Conservation (phyloP, 139 green algal genomes). For the Tetratostichococcus sp. region DNA sequence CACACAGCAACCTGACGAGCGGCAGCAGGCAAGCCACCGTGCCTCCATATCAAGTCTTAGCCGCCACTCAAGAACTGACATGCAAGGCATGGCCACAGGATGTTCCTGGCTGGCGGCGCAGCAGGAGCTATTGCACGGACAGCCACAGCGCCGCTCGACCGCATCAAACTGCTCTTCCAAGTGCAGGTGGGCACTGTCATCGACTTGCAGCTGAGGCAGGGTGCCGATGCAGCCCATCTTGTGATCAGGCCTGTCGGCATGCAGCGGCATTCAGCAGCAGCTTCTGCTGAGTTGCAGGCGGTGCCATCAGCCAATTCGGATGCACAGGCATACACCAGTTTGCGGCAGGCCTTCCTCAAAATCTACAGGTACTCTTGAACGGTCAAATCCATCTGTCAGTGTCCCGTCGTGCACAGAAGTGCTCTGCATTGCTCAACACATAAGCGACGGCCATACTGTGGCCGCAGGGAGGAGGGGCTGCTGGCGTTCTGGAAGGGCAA, state of each 20-base stretch:
- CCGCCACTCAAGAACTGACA: no score
- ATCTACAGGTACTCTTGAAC: slow-evolving; percentile 42
- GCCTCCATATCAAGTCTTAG: no score
- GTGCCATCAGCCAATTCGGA: slow-evolving; percentile 36
- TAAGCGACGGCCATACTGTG: no score
- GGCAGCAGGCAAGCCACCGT: no score
- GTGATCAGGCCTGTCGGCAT: no score
- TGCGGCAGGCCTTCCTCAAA: slow-evolving; percentile 75
- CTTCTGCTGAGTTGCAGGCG: slow-evolving; percentile 12
- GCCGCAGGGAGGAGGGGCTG: slow-evolving; percentile 85
- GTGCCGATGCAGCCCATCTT: no score
- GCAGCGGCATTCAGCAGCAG: background rate
- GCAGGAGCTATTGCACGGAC: slow-evolving; percentile 71
- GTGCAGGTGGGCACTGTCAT: slow-evolving; percentile 82
- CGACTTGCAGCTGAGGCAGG: no score
- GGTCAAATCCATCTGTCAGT: no score
- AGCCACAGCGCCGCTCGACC: slow-evolving; percentile 66
- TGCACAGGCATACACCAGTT: slow-evolving; percentile 73
- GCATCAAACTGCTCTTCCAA: slow-evolving; percentile 96
- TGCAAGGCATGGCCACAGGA: no score
- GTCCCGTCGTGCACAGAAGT: no score
- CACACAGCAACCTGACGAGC: no score
- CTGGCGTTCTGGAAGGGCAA: slow-evolving; percentile 94
- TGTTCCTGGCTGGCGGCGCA: slow-evolving; percentile 53
- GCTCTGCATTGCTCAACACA: no score